Evolutionary conservation across 2,329 filamentous ascomycete genomes (phyloP).

Genomic region (Colletotrichum navitas): DNA sequence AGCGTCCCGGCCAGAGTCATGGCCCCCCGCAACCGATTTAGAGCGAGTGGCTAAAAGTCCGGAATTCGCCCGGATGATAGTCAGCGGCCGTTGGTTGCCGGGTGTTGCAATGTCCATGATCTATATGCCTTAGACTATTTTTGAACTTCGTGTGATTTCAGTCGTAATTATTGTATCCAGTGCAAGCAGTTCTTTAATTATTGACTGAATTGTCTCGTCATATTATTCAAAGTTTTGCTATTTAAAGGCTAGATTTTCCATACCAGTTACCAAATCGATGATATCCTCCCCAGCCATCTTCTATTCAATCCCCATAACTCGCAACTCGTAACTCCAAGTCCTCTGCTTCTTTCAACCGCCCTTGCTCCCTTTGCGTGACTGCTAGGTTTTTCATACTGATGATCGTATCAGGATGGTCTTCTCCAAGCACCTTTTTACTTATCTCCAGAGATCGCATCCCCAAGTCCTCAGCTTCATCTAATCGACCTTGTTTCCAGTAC

Average conservation of each 20-base stretch:
- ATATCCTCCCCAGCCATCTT: neutral
- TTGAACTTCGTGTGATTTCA: accelerated
- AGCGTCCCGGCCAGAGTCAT: neutral
- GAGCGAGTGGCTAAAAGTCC: neutral
- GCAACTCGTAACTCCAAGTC: neutral
- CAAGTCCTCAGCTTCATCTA: neutral
- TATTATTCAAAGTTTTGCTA: neutral
- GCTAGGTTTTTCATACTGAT: neutral
- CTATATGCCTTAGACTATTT: no score
- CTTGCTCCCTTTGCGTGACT: no score
- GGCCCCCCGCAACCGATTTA: neutral
- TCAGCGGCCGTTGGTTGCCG: neutral
- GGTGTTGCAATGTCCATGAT: neutral
- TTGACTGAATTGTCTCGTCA: neutral
- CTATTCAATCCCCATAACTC: neutral
- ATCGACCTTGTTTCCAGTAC: neutral
- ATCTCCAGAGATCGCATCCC: neutral
- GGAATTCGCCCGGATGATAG: neutral
- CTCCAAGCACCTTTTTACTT: neutral
- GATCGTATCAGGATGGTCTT: neutral
- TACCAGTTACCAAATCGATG: neutral
- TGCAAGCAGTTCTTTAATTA: no score
- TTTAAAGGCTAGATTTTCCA: neutral
- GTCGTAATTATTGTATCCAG: neutral
- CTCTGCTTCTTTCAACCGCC: neutral